These are phyloP conservation scores for Blastobotrys chiropterorum DNA, from an alignment of 805 yeast genomes.

Conservation along the genomic window DNA sequence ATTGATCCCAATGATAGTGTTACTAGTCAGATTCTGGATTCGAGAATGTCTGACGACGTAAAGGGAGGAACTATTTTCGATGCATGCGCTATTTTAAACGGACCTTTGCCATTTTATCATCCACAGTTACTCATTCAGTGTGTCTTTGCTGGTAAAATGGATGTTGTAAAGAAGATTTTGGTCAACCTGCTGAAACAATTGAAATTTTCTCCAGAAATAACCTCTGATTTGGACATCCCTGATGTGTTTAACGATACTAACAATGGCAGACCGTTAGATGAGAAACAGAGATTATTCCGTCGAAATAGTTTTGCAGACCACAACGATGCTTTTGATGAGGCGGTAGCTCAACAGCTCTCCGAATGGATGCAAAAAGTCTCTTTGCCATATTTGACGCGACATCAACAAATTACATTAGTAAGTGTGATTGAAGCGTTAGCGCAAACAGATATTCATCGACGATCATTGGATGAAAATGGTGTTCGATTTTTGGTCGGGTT, in stretches of 20 bases:
- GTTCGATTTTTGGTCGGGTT: slow-evolving; percentile 64
- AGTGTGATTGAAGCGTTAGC: slow-evolving; percentile 61
- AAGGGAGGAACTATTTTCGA: slow-evolving; percentile 43
- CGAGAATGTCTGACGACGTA: slow-evolving; percentile 33
- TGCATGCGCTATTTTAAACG: slow-evolving; percentile 72
- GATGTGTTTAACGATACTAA: slow-evolving; percentile 26
- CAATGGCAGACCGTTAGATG: not conserved
- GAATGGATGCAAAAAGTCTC: slow-evolving; percentile 59
- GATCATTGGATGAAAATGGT: slow-evolving; percentile 57
- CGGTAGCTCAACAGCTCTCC: slow-evolving; percentile 36
- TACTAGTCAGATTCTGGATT: slow-evolving; percentile 50
- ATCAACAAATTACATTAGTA: slow-evolving; percentile 79
- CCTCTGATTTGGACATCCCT: slow-evolving; percentile 19
- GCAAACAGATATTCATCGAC: slow-evolving; percentile 41
- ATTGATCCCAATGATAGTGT: slow-evolving; percentile 50
- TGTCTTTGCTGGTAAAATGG: slow-evolving; percentile 53
- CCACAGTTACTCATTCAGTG: slow-evolving; percentile 82
- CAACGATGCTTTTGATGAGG: slow-evolving; percentile 9
- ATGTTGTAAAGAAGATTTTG: slow-evolving; percentile 52
- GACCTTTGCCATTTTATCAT: slow-evolving; percentile 84
- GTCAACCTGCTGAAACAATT: slow-evolving; percentile 46
- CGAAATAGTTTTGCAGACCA: slow-evolving; percentile 3
- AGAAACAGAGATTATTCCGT: not conserved
- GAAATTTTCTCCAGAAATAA: slow-evolving; percentile 40
- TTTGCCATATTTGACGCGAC: slow-evolving; percentile 78